Evolutionary conservation across 305 asterid genomes (phyloP).

Genomic region (Ajuga reptans): DNA sequence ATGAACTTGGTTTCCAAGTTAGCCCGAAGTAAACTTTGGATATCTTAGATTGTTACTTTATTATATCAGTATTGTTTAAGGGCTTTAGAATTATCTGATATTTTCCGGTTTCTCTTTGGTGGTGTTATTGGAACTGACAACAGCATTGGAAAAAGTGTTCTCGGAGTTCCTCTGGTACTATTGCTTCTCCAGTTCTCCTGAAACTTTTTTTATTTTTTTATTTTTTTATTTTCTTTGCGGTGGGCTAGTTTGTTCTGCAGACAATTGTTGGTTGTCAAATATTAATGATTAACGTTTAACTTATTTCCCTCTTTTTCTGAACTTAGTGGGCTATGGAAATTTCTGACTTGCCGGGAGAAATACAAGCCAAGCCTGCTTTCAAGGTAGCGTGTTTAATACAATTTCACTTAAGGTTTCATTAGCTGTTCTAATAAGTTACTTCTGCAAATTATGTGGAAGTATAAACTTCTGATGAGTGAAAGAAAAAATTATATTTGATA

Average conservation of each 20-base stretch:
- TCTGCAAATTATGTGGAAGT: not conserved
- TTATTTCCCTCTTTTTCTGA: conserved; percentile 19
- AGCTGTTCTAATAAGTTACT: not conserved
- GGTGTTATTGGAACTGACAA: conserved; percentile 37
- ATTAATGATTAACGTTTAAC: conserved; percentile 14
- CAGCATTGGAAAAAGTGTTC: conserved; percentile 91
- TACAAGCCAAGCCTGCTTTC: conserved; percentile 88
- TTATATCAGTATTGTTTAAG: conserved; percentile 1
- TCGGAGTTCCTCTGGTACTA: conserved; percentile 76
- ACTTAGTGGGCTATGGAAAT: conserved; percentile 81
- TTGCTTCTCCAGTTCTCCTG: conserved; percentile 18
- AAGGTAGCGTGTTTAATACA: conserved; percentile 47
- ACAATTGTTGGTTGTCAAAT: conserved; percentile 14
- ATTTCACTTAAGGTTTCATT: not conserved
- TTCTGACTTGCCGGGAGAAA: conserved; percentile 72
- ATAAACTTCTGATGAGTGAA: not conserved
- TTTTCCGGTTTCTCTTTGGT: conserved; percentile 33
- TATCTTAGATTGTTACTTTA: not conserved
- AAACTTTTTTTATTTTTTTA: not conserved
- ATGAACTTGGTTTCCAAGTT: not conserved
- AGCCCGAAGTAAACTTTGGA: not conserved
- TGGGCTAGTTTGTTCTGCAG: not conserved
- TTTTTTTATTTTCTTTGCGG: not conserved
- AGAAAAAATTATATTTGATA: not conserved
- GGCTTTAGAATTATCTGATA: conserved; percentile 31